These are phyloP conservation scores for Flaveria bidentis DNA, from an alignment of 129 eudicot genomes.

Conservation along the genomic window DNA sequence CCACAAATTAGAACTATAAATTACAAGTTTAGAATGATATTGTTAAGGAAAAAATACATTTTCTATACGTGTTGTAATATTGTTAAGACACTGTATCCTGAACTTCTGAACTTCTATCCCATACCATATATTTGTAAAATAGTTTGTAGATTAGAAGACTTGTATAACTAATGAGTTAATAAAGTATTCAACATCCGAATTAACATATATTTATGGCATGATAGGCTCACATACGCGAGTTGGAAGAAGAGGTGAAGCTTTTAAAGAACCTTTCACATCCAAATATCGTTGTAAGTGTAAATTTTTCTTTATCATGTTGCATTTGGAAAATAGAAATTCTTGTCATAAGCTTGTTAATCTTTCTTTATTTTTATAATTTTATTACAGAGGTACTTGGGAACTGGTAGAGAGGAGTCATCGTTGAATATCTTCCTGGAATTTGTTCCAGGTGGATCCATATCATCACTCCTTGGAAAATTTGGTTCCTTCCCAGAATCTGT, in stretches of 20 bases:
- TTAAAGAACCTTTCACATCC: conserved; percentile 91
- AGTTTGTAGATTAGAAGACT: background rate
- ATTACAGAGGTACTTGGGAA: conserved; percentile 90
- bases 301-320: conserved; percentile 7
- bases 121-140: background rate
- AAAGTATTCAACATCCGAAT: background rate
- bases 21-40: background rate
- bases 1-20: background rate
- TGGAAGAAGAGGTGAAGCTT: conserved; percentile 97
- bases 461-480: conserved; percentile 91
- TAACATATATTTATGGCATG: background rate
- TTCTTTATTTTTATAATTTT: conserved; percentile 9
- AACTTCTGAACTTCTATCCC: conserved; percentile 1
- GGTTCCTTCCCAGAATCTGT: conserved; percentile 99
- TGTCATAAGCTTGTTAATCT: conserved; percentile 16
- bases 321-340: background rate
- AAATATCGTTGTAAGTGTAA: conserved; percentile 81
- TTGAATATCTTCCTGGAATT: conserved; percentile 90
- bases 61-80: background rate
- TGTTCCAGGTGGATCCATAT: conserved; percentile 97
- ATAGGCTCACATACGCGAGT: conserved; percentile 86
- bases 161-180: background rate
- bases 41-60: background rate
- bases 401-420: conserved; percentile 89
- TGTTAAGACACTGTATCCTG: background rate